Evolutionary conservation across 2,329 filamentous ascomycete genomes (phyloP).

Genomic region (Neoscytalidium dimidiatum): DNA sequence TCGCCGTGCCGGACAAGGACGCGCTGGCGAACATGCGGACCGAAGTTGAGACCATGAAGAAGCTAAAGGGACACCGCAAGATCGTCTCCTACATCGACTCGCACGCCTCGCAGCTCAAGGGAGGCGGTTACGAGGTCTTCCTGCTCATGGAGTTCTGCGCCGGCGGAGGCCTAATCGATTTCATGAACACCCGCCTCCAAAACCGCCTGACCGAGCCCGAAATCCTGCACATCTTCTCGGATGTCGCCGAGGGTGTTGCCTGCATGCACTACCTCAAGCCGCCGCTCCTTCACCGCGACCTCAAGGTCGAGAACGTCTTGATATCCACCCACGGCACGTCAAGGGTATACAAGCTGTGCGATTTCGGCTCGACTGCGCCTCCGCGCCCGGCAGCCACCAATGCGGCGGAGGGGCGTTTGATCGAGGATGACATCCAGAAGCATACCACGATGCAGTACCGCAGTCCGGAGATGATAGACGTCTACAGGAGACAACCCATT

Average conservation of each 20-base stretch:
- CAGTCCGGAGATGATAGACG: conserved; percentile 98
- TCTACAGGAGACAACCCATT: conserved; percentile 93
- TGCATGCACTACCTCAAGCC: conserved; percentile 99
- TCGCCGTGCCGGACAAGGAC: conserved; percentile 95
- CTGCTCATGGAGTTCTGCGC: conserved; percentile 97
- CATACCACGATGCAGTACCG: conserved; percentile 97
- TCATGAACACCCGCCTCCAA: conserved; percentile 98
- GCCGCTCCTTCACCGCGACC: conserved; percentile 84
- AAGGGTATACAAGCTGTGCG: conserved; percentile 90
- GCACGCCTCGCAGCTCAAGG: conserved; percentile 89
- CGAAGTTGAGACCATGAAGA: conserved; percentile 99
- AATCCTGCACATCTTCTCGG: conserved; percentile 94
- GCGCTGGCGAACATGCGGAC: conserved; percentile 93
- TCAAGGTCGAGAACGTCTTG: conserved; percentile 97
- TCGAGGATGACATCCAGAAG: conserved; percentile 95
- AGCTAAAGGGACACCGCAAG: conserved; percentile 90
- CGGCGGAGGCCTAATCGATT: conserved; percentile 94
- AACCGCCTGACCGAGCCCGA: conserved; percentile 96
- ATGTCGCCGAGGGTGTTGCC: conserved; percentile 93
- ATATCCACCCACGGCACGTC: conserved; percentile 71
- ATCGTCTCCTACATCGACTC: conserved; percentile 99
- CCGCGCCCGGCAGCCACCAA: conserved; percentile 84
- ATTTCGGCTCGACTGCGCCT: conserved; percentile 90
- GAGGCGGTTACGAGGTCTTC: conserved; percentile 96
- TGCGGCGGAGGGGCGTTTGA: conserved; percentile 82